Percentiles rank a stretch among this genome's conserved stretches.
Conservation (phyloP, 768 basidiomycete species). For the Collybia nuda region DNA sequence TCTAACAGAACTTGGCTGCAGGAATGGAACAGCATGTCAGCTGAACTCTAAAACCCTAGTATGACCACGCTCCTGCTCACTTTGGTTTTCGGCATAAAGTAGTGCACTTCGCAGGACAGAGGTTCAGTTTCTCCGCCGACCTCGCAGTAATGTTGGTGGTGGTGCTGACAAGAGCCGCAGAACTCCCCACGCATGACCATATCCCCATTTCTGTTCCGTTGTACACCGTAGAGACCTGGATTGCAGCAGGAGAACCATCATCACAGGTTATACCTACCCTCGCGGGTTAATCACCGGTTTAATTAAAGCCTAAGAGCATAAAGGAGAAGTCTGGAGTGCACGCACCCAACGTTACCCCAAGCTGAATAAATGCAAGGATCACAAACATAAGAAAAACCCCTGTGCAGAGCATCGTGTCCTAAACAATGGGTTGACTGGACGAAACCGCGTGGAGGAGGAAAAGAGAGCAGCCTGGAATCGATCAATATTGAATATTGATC, state of each 20-base stretch:
- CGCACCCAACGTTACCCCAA: background rate
- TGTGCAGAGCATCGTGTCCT: background rate
- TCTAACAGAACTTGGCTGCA: no score
- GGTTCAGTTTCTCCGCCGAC: background rate
- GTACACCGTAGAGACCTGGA: background rate
- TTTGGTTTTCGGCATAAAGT: background rate
- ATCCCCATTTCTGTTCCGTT: slow-evolving; percentile 2
- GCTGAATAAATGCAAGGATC: background rate
- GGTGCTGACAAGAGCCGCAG: background rate
- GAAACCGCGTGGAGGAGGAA: background rate
- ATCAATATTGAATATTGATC: background rate
- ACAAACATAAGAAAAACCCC: background rate
- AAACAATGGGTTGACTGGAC: background rate
- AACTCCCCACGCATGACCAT: background rate
- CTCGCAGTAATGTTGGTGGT: background rate
- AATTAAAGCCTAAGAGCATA: background rate
- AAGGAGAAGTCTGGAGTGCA: background rate
- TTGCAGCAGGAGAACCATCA: background rate
- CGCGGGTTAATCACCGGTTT: slow-evolving; percentile 1
- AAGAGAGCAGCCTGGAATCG: background rate
- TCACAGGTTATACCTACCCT: background rate
- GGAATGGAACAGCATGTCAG: no score
- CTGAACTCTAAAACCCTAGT: background rate
- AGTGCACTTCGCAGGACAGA: background rate
- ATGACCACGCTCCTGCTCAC: background rate